Conservation (phyloP, 352 stramenopile species). For the Globisporangium cederbergense region DNA sequence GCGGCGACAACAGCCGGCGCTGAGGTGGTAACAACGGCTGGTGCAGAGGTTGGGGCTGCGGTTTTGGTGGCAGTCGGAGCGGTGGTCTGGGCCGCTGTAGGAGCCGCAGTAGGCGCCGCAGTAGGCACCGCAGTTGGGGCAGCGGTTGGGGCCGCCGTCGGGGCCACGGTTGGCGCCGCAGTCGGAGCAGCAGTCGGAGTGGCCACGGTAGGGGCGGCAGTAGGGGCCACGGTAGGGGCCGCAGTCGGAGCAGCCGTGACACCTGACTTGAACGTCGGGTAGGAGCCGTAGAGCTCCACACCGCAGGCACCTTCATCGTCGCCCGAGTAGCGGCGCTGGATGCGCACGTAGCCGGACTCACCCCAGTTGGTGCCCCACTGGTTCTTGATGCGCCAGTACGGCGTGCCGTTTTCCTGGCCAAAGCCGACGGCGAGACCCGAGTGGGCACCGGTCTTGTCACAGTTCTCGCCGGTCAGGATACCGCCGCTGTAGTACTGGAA, state of each 20-base stretch:
- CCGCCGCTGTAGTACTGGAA: slow-evolving; percentile 68
- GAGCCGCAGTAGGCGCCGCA: not conserved
- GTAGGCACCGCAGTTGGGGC: slow-evolving; percentile 5
- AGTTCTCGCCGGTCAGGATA: slow-evolving; percentile 55
- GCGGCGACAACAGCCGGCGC: too few species aligned
- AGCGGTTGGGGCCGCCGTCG: not conserved
- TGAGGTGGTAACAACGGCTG: too few species aligned
- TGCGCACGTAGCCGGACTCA: slow-evolving; percentile 63
- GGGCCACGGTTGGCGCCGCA: slow-evolving; percentile 8
- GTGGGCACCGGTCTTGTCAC: slow-evolving; percentile 50
- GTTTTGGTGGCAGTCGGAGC: slow-evolving; percentile 14
- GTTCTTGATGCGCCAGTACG: slow-evolving; percentile 71
- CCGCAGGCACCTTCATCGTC: slow-evolving; percentile 53
- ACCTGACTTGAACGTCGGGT: slow-evolving; percentile 40
- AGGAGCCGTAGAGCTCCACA: slow-evolving; percentile 53
- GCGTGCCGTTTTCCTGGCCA: slow-evolving; percentile 37
- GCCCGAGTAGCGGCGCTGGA: slow-evolving; percentile 44
- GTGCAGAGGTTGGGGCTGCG: not conserved
- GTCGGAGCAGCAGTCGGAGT: slow-evolving; percentile 5
- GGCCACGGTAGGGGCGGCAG: not conserved
- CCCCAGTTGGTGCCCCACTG: slow-evolving; percentile 70
- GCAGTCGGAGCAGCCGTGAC: slow-evolving; percentile 15
- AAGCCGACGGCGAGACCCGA: slow-evolving; percentile 65
- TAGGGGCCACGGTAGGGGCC: slow-evolving; percentile 8
- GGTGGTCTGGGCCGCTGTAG: slow-evolving; percentile 9